phyloP scores from a whole-genome alignment of 768 basidiomycete species.

The Lactarius quietus region DNA sequence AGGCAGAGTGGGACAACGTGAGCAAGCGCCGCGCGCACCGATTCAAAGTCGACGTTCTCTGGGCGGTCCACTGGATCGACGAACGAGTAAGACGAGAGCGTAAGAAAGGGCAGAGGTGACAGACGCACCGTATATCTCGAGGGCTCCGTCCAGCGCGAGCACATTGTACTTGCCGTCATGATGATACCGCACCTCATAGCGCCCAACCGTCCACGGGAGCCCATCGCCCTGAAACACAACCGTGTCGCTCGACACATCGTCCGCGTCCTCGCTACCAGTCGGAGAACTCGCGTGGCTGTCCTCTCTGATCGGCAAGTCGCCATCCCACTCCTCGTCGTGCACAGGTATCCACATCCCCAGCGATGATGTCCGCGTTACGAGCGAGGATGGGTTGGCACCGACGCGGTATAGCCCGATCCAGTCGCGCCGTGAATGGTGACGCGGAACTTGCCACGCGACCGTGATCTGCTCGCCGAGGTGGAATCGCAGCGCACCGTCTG shows the following conservation, averaged over 20 bases:
- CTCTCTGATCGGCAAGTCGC: constrained; percentile 63
- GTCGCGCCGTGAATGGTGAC: constrained; percentile 82
- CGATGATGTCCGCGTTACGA: constrained; percentile 81
- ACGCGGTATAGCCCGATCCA: constrained; percentile 95
- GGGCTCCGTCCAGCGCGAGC: constrained; percentile 76
- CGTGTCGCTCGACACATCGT: constrained; percentile 53
- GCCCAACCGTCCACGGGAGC: constrained; percentile 82
- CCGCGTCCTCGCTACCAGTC: constrained; percentile 28
- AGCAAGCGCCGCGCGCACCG: constrained; percentile 63
- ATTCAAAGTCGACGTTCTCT: constrained; percentile 53
- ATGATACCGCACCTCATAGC: constrained; percentile 91
- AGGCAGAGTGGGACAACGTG: constrained; percentile 82
- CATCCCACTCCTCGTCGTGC: constrained; percentile 90
- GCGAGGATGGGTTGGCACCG: constrained; percentile 79
- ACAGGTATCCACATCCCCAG: constrained; percentile 93
- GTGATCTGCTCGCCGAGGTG: constrained; percentile 89
- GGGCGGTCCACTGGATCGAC: constrained; percentile 62
- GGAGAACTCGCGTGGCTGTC: constrained; percentile 31
- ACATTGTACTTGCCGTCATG: constrained; percentile 98
- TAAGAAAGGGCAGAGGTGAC: not conserved
- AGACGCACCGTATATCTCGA: constrained; percentile 82
- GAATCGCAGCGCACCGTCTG: constrained; percentile 57
- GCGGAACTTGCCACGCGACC: constrained; percentile 84
- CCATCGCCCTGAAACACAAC: constrained; percentile 74
- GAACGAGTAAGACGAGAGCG: constrained; percentile 14